Evolutionary conservation across 2,329 filamentous ascomycete species (phyloP).

Genomic region (Ilyonectria robusta): DNA sequence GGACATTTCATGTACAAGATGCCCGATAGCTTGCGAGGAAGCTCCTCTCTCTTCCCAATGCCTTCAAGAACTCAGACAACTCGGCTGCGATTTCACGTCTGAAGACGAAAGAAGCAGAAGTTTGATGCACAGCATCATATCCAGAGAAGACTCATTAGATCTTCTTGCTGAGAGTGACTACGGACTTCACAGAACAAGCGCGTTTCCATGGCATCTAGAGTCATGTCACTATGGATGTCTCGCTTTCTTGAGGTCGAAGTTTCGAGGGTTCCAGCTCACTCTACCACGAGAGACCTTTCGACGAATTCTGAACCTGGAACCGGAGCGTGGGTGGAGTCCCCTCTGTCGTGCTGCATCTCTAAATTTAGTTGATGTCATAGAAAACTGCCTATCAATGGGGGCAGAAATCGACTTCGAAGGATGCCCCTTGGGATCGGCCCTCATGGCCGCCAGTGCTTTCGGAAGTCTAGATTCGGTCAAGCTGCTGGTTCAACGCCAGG

Average conservation of each 20-base stretch:
- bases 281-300: not conserved
- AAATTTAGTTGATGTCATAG: not conserved
- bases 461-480: conserved; percentile 21
- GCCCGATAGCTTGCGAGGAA: not conserved
- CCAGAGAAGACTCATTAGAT: not conserved
- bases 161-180: not conserved
- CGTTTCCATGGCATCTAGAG: conserved; percentile 29
- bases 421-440: conserved; percentile 19
- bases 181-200: not conserved
- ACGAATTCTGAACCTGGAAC: conserved; percentile 24
- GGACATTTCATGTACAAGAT: accelerated
- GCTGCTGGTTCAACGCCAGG: conserved; percentile 1
- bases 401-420: conserved; percentile 25
- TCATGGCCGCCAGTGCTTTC: conserved; percentile 27
- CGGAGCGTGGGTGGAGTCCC: conserved; percentile 29
- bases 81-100: not conserved
- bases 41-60: not conserved
- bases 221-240: not conserved
- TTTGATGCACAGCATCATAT: conserved; percentile 18
- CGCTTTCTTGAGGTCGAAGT: not conserved
- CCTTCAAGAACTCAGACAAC: accelerated
- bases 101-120: conserved; percentile 14
- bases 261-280: not conserved
- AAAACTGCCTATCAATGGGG: conserved; percentile 19
- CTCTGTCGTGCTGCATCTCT: conserved; percentile 18